Conservation (phyloP, 345 rosid species). For the Hirschfeldia incana region DNA sequence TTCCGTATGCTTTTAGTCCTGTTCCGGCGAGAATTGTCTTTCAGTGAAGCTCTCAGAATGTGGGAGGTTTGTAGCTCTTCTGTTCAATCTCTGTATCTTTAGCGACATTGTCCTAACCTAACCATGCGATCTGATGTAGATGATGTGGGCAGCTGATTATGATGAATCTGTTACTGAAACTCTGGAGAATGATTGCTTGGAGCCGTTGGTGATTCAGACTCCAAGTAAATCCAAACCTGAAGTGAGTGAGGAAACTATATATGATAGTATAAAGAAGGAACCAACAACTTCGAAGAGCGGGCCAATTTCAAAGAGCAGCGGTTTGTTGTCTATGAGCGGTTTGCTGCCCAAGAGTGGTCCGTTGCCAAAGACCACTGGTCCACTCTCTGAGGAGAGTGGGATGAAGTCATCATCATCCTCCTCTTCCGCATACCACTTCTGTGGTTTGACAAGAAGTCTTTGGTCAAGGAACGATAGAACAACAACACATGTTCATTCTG, state of each 20-base stretch:
- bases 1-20: conserved; percentile 90
- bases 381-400: conserved; percentile 45
- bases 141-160: conserved; percentile 99
- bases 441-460: conserved; percentile 71
- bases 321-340: conserved; percentile 48
- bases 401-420: conserved; percentile 47
- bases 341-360: conserved; percentile 42
- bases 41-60: conserved; percentile 79
- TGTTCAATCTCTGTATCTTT: background rate
- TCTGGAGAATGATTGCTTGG: conserved; percentile 70
- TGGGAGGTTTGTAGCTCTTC: conserved; percentile 74
- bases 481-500: conserved; percentile 45
- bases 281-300: conserved; percentile 33
- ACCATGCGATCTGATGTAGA: conserved; percentile 53
- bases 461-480: conserved; percentile 63
- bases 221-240: conserved; percentile 51
- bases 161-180: conserved; percentile 56
- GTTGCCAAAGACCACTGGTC: conserved; percentile 41
- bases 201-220: conserved; percentile 63
- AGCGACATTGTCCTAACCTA: background rate
- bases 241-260: conserved; percentile 44
- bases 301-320: conserved; percentile 40
- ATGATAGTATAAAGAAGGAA: conserved; percentile 39
- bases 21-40: conserved; percentile 80
- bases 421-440: conserved; percentile 47